phyloP scores from a whole-genome alignment of 2,329 filamentous ascomycete genomes.

The Xylaria polymorpha region DNA sequence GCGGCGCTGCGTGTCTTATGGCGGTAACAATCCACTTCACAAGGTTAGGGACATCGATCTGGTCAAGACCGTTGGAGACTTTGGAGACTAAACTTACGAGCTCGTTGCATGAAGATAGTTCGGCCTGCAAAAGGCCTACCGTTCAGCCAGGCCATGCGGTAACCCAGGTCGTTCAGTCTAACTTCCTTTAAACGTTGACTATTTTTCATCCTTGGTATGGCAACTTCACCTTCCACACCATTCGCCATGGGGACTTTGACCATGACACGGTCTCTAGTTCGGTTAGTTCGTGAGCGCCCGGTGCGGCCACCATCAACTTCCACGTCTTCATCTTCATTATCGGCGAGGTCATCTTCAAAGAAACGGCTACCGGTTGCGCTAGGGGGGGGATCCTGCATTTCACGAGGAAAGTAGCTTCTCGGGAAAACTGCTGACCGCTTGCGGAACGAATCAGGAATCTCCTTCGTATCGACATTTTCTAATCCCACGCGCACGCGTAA shows the following conservation, averaged over 20 bases:
- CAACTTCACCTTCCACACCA: slow-evolving; percentile 77
- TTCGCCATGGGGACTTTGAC: slow-evolving; percentile 75
- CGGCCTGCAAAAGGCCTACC: slow-evolving; percentile 89
- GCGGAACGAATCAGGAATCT: slow-evolving; percentile 95
- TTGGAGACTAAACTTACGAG: slow-evolving; percentile 71
- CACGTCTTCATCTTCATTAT: slow-evolving; percentile 66
- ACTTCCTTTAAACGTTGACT: slow-evolving; percentile 81
- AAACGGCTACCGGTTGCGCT: slow-evolving; percentile 80
- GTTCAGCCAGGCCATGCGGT: slow-evolving; percentile 96
- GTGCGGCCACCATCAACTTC: slow-evolving; percentile 62
- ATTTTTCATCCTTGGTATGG: slow-evolving; percentile 79
- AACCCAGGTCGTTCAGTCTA: slow-evolving; percentile 91
- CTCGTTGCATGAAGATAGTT: slow-evolving; percentile 89
- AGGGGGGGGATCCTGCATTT: slow-evolving; percentile 89
- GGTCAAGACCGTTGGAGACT: slow-evolving; percentile 16
- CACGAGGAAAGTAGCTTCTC: slow-evolving; percentile 89
- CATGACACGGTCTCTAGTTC: slow-evolving; percentile 54
- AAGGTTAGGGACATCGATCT: slow-evolving; percentile 31
- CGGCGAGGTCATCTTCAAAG: slow-evolving; percentile 71
- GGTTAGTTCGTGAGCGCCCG: slow-evolving; percentile 52
- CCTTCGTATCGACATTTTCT: slow-evolving; percentile 92
- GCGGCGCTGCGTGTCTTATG: slow-evolving; percentile 67
- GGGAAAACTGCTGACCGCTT: slow-evolving; percentile 91
- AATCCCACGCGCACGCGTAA: slow-evolving; percentile 91
- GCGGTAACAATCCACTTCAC: slow-evolving; percentile 88